Conservation (phyloP, 2,329 filamentous ascomycete species). For the Calycina herbarum region DNA sequence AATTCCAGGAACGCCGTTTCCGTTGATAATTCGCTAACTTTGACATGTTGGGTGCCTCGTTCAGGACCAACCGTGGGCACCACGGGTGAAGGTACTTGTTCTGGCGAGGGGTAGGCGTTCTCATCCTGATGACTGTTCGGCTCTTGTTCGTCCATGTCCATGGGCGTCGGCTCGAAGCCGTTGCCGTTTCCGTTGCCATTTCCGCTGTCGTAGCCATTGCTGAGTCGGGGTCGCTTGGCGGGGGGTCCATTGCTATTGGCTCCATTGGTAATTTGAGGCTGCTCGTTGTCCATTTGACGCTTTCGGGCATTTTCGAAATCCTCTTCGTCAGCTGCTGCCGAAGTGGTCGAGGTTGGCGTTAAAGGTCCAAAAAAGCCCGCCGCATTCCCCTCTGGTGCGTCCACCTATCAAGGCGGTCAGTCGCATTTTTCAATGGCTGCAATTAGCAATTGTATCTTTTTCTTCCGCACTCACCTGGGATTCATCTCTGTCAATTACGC, state of each 20-base stretch:
- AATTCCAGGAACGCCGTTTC: slow-evolving; percentile 63
- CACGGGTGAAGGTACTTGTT: slow-evolving; percentile 50
- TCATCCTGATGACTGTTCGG: slow-evolving; percentile 42
- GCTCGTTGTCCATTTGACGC: slow-evolving; percentile 35
- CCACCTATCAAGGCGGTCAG: slow-evolving; percentile 20
- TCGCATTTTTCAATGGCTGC: slow-evolving; percentile 10
- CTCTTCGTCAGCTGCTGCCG: slow-evolving; percentile 28
- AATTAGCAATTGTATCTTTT: background rate
- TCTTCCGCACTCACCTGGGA: slow-evolving; percentile 29
- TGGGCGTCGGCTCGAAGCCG: slow-evolving; percentile 47
- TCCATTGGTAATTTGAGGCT: slow-evolving; percentile 48
- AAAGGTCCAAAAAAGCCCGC: slow-evolving; percentile 39
- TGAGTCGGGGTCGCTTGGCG: slow-evolving; percentile 57
- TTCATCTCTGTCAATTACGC: slow-evolving; percentile 56
- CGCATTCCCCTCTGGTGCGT: slow-evolving; percentile 22
- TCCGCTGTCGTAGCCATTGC: slow-evolving; percentile 48
- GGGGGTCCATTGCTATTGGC: slow-evolving; percentile 47
- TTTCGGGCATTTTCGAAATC: slow-evolving; percentile 37
- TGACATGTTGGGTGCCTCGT: slow-evolving; percentile 64
- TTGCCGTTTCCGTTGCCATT: slow-evolving; percentile 54
- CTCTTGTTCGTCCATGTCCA: slow-evolving; percentile 56
- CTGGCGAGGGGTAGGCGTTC: slow-evolving; percentile 65
- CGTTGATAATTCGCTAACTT: slow-evolving; percentile 59
- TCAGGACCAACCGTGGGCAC: slow-evolving; percentile 62
- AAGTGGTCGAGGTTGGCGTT: slow-evolving; percentile 28